Percentiles rank a stretch among this genome's conserved stretches.
These are phyloP conservation scores for Mycena amicta DNA, from an alignment of 768 basidiomycete species.

Conservation along the genomic window DNA sequence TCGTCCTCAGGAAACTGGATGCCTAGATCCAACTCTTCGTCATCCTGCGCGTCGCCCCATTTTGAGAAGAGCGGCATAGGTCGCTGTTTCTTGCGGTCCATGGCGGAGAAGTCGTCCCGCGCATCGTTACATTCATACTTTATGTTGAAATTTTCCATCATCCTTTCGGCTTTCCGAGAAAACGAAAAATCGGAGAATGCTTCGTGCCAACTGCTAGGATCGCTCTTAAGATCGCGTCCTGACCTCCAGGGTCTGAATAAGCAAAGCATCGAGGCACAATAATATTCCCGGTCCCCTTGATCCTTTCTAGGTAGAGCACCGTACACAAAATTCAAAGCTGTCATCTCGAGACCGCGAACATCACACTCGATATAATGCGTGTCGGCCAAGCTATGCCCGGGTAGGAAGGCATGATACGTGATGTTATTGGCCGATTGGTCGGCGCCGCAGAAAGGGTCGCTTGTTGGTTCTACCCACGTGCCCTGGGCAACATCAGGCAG, in stretches of 20 bases:
- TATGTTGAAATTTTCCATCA: constrained; percentile 31
- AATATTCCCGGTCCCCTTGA: no score
- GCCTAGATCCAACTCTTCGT: background rate
- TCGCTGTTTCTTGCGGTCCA: background rate
- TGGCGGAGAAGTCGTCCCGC: constrained; percentile 24
- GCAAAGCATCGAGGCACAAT: no score
- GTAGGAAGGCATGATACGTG: background rate
- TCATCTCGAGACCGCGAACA: no score
- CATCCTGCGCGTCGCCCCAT: background rate
- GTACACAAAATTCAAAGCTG: no score
- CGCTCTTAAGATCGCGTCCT: constrained; percentile 23
- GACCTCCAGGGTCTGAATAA: constrained; percentile 31
- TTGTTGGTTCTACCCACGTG: no score
- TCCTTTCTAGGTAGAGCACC: no score
- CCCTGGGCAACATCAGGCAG: no score
- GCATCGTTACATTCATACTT: constrained; percentile 34
- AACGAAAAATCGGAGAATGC: constrained; percentile 21
- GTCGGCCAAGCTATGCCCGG: no score
- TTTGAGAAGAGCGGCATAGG: background rate
- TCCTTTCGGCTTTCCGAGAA: constrained; percentile 6
- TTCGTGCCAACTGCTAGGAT: constrained; percentile 21
- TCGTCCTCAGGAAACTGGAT: background rate
- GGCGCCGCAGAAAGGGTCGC: no score
- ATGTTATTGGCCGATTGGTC: no score
- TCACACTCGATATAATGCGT: no score